Base-by-base conservation (phyloP, 441 rosid genomes). In the Adansonia grandidieri region DNA sequence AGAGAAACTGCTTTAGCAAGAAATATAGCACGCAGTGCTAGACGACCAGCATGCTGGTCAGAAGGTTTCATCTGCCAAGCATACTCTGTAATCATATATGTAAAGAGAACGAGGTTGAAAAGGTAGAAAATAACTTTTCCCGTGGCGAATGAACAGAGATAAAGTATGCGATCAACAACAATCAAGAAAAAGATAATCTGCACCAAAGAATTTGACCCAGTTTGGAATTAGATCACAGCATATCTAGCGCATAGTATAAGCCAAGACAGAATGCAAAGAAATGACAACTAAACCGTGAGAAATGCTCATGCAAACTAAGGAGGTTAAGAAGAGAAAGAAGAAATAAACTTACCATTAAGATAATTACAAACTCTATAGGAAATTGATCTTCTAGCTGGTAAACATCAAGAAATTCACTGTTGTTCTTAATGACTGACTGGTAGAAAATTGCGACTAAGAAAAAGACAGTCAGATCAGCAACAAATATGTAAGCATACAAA, bases 371-470 rank as follows among this genome's bases (percentile, higher is more conserved):
- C 82, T 95, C 97, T 79, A 85, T 91, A 6, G 97, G 98, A 86
- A 97, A 97, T 84, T 97, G 99, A 82, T 97, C 99, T 84, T 95
- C 99, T 75, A 97, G 98, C 91, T 93, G 98, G 89, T 86, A 90
- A 73, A 93, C 99, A 83, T 95, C 97, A 72, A 97, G 92, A 82
- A 97, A 89, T 81, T 97, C 98, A 81, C 93, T 91, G 71, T 91
- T 95, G 83, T 97, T 91, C 83, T 95, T 95, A 72, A 95, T 93
- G 78, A 97, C 91, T 73, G 98, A 91, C 79, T 88, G 95, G 88
- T 97, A 95, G 85, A 93, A 97, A 69, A 90, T 88, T 77, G 98
- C 94, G 71, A 95, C 98, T 67, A 97, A 84, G 87, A 97, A 97
- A 88, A 97, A 92, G 70, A 92, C 95, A 74, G 86, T 87, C 89